These are phyloP conservation scores for Exutisphaerella laricina DNA, from an alignment of 2,329 filamentous ascomycete genomes.

Conservation along the genomic window DNA sequence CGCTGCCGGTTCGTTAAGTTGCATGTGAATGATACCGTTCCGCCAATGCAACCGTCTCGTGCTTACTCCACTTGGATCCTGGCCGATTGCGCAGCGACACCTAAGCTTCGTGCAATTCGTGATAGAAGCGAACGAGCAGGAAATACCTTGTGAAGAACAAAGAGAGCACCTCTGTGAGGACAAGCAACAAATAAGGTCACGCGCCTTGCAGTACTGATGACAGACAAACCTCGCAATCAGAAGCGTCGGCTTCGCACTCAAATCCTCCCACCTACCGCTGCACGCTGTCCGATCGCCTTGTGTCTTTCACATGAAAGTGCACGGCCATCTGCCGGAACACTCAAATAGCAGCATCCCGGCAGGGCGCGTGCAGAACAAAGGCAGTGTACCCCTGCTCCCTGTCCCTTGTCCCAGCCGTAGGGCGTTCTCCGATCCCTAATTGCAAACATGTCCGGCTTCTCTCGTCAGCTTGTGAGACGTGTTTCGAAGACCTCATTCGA, in stretches of 20 bases:
- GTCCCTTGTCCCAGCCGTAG: too few relatives aligned
- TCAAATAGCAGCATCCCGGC: slow-evolving; percentile 2
- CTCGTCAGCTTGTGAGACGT: too few relatives aligned
- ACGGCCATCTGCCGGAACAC: not conserved
- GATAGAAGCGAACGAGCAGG: too few relatives aligned
- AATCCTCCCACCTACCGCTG: not conserved
- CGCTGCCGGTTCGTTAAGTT: not conserved
- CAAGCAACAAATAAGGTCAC: not conserved
- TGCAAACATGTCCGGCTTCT: too few relatives aligned
- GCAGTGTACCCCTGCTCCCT: too few relatives aligned
- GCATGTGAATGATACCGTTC: slow-evolving; percentile 2
- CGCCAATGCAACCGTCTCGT: not conserved
- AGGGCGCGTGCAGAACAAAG: not conserved
- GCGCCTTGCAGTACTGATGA: not conserved
- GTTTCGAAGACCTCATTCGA: too few relatives aligned
- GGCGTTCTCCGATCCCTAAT: too few relatives aligned
- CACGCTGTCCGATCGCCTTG: slow-evolving; percentile 1
- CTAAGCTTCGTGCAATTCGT: too few relatives aligned
- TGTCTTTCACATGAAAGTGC: not conserved
- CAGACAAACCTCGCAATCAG: too few relatives aligned
- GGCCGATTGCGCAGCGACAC: slow-evolving; percentile 1
- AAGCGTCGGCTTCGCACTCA: too few relatives aligned
- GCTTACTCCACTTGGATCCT: not conserved
- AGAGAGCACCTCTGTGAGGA: not conserved
- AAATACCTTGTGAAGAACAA: too few relatives aligned